Conservation (phyloP, 148 eudicot genomes). For the Camellia lanceoleosa region DNA sequence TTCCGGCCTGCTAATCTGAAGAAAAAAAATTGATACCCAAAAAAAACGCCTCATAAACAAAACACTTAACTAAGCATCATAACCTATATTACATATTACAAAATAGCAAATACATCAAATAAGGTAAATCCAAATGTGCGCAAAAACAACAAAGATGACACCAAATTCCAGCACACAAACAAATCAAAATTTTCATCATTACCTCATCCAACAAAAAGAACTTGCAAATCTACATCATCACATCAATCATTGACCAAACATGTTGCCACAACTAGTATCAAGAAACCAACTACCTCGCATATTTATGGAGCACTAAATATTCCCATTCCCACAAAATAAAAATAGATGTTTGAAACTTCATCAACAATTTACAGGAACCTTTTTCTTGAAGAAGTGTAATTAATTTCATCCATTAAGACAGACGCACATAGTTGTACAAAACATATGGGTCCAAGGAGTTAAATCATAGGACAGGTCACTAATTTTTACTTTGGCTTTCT, state of each 20-base stretch:
- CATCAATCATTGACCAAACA: not conserved
- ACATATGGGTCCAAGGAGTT: not conserved
- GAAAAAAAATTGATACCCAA: slow-evolving; percentile 21
- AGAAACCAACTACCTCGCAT: not conserved
- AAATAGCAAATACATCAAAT: slow-evolving; percentile 2
- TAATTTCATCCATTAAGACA: not conserved
- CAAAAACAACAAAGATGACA: not conserved
- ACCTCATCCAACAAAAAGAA: slow-evolving; percentile 9
- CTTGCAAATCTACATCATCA: not conserved
- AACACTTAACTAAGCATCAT: slow-evolving; percentile 1
- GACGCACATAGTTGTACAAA: too few species aligned
- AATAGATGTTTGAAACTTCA: not conserved
- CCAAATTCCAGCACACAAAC: not conserved
- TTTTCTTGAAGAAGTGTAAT: not conserved
- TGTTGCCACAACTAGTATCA: not conserved
- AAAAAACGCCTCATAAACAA: slow-evolving; percentile 2
- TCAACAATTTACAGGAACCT: not conserved
- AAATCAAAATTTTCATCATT: not conserved
- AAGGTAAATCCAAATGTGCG: not conserved
- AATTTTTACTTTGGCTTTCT: too few species aligned
- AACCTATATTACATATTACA: not conserved
- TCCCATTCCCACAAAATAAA: not conserved
- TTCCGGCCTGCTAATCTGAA: slow-evolving; percentile 90
- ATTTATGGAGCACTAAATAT: not conserved
- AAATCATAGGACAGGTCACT: not conserved